These are phyloP conservation scores for Chimonanthus salicifolius DNA, from an alignment of 164 flowering plant genomes.

Conservation along the genomic window DNA sequence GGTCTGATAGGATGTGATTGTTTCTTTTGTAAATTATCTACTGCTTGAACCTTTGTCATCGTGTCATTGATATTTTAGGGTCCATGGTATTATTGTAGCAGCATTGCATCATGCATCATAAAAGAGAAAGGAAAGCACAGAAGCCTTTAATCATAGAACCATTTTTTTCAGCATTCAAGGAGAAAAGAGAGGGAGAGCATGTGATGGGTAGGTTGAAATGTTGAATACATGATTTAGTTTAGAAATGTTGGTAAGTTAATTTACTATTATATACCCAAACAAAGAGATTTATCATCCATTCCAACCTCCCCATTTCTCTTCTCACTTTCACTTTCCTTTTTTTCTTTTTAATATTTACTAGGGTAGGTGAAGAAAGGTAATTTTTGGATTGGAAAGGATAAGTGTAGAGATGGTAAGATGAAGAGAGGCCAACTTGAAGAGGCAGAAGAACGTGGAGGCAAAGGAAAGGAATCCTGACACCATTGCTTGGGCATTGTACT, in stretches of 20 bases:
- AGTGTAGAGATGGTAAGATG: neutral
- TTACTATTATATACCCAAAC: neutral
- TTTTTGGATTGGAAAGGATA: neutral
- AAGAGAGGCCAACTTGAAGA: neutral
- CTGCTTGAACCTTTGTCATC: too few species aligned
- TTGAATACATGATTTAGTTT: neutral
- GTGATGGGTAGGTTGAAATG: neutral
- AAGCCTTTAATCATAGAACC: neutral
- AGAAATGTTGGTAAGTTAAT: neutral
- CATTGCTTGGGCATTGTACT: neutral
- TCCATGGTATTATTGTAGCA: too few species aligned
- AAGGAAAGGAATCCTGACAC: neutral
- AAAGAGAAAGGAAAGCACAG: too few species aligned
- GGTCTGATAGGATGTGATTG: too few species aligned
- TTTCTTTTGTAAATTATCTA: too few species aligned
- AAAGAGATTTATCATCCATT: neutral
- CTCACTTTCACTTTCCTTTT: too few species aligned
- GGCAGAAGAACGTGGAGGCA: neutral
- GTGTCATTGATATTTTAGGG: too few species aligned
- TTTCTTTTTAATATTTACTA: neutral
- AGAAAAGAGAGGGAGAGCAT: neutral
- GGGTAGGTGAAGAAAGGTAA: neutral
- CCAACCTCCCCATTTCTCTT: neutral
- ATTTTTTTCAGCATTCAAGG: neutral
- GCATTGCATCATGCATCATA: too few species aligned